phyloP scores from a whole-genome alignment of 169 alveolate species.

The Cryptosporidium ubiquitum region DNA sequence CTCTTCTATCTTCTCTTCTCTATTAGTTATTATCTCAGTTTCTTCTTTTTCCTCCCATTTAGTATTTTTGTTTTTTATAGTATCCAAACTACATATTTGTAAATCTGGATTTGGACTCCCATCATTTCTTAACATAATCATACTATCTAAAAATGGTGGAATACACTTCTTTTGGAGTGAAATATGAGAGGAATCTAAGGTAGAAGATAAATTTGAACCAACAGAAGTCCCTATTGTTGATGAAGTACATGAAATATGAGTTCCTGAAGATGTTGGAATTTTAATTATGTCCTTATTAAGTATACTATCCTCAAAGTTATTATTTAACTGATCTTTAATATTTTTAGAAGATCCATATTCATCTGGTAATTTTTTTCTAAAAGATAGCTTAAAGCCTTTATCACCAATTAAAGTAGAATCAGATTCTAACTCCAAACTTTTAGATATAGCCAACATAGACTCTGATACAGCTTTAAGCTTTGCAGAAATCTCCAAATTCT shows the following conservation, averaged over 20 bases:
- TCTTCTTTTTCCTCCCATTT: neutral
- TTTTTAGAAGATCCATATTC: neutral
- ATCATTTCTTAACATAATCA: constrained; percentile 29
- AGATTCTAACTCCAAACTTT: constrained; percentile 1
- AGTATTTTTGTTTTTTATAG: neutral
- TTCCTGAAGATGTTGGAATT: constrained; percentile 7
- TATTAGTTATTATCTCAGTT: neutral
- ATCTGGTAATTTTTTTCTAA: neutral
- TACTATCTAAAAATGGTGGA: constrained; percentile 61
- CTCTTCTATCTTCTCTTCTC: neutral
- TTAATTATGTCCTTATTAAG: constrained; percentile 3
- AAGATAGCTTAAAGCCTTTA: neutral
- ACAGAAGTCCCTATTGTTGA: constrained; percentile 12
- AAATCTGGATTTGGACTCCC: neutral
- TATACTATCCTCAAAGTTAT: neutral
- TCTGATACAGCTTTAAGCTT: constrained; percentile 26
- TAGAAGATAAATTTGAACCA: neutral
- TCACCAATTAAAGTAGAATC: neutral
- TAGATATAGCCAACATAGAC: neutral
- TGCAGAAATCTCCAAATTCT: constrained; percentile 43
- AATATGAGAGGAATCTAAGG: neutral
- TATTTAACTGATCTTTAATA: neutral
- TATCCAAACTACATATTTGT: constrained; percentile 15
- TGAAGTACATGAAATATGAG: constrained; percentile 19
- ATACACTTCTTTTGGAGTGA: neutral